Evolutionary conservation across 495 filamentous ascomycete genomes (phyloP), one percentile per base, ranked within the genome.

Genomic region (Neurospora sp.): DNA sequence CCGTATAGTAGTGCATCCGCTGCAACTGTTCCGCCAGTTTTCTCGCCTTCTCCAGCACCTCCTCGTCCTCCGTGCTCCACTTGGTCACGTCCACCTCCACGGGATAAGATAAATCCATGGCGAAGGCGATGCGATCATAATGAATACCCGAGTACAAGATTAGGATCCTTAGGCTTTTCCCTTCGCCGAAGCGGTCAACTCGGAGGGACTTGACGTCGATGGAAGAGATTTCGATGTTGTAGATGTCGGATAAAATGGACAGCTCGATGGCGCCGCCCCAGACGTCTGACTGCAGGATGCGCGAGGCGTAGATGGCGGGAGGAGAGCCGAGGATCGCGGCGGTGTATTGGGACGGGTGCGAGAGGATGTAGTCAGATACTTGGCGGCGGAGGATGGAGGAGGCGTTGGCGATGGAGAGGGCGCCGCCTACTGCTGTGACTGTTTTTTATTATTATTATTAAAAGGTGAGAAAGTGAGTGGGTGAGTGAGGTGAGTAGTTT

Each of bases 181-280:
- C 90, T 77, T 97, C 93, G 74, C 97, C 97, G 79, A 96, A 96
- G 22, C 87, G 86, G 77, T 97, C 92, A 7, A 85, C 75, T 22
- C 81, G 80, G 37, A 83, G 77, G 9, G 81, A 81, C 75, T 87
- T 83, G 40, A 88, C 85, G 79, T 97, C 93, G 44, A 97, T 89
- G 41, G 91, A 92, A 80, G 89, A 91, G 75, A 99, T 94, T 80
- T 99, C 94, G 48, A 97, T 84, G 61, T 89, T 87, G 81, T 98
- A 97, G 69, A 96, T 89, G 72, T 94, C 89, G 61, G 92, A 92
- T 27, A 99, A 81, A 73, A 97, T 93, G 59, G 87, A 88, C 8
- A 99, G 85, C 78, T 99, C 96, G 73, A 98, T 98, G 3, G 87
- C 92, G 31, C 96, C 96, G 48, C 96, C 96, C 96, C 96, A 99